A percentile compares a stretch with the other conserved stretches of the same genome.
phyloP scores from a whole-genome alignment of 768 basidiomycete species.

The Termitomyces sp. region DNA sequence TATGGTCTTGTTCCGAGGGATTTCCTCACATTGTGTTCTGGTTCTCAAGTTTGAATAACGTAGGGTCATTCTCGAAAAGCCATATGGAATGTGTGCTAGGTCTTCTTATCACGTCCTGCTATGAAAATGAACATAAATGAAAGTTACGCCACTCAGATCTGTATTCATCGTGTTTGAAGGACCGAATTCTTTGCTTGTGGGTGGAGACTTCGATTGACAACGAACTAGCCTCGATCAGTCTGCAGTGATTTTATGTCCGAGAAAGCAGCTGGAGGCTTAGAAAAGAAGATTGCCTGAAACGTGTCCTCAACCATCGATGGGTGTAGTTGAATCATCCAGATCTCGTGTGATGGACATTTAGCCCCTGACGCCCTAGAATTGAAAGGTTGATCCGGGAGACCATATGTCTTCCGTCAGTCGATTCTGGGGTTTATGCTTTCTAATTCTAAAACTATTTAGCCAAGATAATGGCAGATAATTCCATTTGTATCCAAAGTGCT shows the following conservation, averaged over 20 bases:
- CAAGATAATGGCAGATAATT: conserved; percentile 4
- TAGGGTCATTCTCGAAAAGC: background rate
- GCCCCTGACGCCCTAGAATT: background rate
- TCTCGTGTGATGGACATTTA: background rate
- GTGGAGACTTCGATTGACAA: background rate
- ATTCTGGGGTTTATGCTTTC: background rate
- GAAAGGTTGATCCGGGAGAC: conserved; percentile 1
- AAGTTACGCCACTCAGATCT: background rate
- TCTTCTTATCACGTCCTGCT: background rate
- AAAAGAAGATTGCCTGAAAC: background rate
- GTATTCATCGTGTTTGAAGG: background rate
- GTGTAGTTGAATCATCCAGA: background rate
- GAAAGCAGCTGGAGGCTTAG: background rate
- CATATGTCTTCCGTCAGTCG: conserved; percentile 1
- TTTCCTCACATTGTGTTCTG: background rate
- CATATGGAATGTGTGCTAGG: background rate
- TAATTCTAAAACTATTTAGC: background rate
- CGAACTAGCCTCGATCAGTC: background rate
- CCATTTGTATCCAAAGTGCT: conserved; percentile 2
- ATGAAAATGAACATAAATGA: too few relatives aligned
- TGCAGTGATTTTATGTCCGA: background rate
- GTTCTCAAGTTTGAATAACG: background rate
- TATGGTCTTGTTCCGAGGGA: background rate
- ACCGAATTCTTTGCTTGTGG: background rate
- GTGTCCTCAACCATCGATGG: background rate